Conservation (phyloP, 192 early-diverging fungal species). For the Linnemannia hyalina region DNA sequence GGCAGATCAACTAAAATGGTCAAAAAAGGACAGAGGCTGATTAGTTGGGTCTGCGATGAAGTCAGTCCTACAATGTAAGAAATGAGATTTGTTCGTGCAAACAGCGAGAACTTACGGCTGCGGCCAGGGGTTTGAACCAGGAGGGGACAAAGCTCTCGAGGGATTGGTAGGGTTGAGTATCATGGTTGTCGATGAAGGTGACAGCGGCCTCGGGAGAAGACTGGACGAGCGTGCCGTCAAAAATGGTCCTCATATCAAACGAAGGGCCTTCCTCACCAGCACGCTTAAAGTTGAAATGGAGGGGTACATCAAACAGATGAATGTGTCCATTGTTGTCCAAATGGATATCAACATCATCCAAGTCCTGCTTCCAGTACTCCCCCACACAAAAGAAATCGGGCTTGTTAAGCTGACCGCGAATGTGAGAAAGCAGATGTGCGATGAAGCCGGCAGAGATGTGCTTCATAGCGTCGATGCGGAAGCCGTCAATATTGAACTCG, state of each 20-base stretch:
- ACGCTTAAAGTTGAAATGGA: slow-evolving; percentile 34
- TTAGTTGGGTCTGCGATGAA: neutral
- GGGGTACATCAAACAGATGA: slow-evolving; percentile 40
- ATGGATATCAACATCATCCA: slow-evolving; percentile 13
- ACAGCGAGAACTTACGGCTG: slow-evolving; percentile 44
- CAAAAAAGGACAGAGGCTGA: neutral
- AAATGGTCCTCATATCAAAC: slow-evolving; percentile 38
- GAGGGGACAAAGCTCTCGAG: slow-evolving; percentile 57
- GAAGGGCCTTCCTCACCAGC: slow-evolving; percentile 24
- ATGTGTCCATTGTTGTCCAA: slow-evolving; percentile 23
- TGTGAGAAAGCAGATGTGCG: slow-evolving; percentile 21
- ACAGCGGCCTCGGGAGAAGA: slow-evolving; percentile 18
- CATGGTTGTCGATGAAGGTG: slow-evolving; percentile 46
- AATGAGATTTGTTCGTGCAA: neutral
- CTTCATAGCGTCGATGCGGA: slow-evolving; percentile 38
- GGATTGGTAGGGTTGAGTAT: slow-evolving; percentile 57
- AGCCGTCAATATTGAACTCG: slow-evolving; percentile 35
- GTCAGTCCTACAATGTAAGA: neutral
- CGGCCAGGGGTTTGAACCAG: slow-evolving; percentile 63
- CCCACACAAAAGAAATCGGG: slow-evolving; percentile 40
- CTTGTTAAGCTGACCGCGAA: slow-evolving; percentile 15
- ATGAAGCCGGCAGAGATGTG: slow-evolving; percentile 41
- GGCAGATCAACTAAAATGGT: slow-evolving; percentile 23
- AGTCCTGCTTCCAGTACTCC: slow-evolving; percentile 41
- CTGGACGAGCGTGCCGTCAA: slow-evolving; percentile 37